Conservation (phyloP, 192 early-diverging fungal species). For the Coemansia sp. region DNA sequence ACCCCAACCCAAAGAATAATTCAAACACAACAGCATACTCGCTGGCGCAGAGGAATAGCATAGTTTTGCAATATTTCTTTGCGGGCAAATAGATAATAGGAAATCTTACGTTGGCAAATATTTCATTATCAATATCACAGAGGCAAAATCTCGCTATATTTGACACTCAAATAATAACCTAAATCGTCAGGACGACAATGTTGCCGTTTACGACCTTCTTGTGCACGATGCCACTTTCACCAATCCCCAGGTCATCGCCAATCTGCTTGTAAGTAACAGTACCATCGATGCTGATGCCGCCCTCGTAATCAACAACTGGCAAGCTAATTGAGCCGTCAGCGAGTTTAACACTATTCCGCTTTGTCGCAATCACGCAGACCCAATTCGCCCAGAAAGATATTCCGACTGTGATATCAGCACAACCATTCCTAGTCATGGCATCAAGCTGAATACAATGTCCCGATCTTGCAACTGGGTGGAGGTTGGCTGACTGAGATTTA, state of each 20-base stretch:
- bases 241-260: background rate
- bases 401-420: background rate
- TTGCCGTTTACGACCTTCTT: background rate
- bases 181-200: background rate
- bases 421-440: background rate
- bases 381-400: background rate
- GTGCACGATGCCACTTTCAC: background rate
- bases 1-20: background rate
- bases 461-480: background rate
- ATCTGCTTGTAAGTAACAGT: background rate
- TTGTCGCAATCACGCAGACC: background rate
- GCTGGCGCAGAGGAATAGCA: no score
- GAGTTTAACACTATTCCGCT: background rate
- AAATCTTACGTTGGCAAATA: no score
- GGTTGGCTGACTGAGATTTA: background rate
- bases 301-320: background rate
- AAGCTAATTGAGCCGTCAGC: background rate
- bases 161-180: background rate
- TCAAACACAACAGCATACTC: no score
- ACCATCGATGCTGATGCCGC: background rate
- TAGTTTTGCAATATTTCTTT: no score
- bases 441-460: background rate
- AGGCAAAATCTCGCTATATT: no score
- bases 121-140: no score
- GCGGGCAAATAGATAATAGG: no score